Base-by-base conservation (phyloP, 2,329 filamentous ascomycete species). In the Penicillium sp. region DNA sequence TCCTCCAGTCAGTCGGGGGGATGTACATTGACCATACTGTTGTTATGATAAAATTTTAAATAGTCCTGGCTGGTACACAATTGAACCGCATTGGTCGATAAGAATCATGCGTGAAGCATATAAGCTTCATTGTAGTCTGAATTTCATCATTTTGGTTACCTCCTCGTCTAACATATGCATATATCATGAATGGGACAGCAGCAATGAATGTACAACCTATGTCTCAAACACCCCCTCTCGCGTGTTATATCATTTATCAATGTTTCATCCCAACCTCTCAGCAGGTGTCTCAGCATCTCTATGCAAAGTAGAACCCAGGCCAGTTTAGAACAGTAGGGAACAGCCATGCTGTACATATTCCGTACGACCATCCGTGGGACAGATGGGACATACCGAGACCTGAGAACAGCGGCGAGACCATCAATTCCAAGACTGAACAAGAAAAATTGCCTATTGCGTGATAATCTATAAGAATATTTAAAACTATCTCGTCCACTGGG, bases 341-440 rank as follows among this genome's bases (percentile, higher is more conserved):
- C 16, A 31, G 28, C 11, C n/a, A 37, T 40, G 40, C 19, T 40
- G 40, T 55, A 40, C 47, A 40, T 55, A 42, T 25, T 7, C 22
- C 28, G 36, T 42, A 41, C 51, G 55, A 57, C 47, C 50, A 57
- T 59, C 44, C 17, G 49, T 53, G 31, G 43, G 41, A 58, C 43
- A 22, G 33, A 56, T 26, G 59, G 59, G 41, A 61, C 59, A 47
- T 44, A 38, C 35, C 2, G 33, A 28, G 37, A 44, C 43, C 50
- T 36, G 38, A 56, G 12, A 36, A 28, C 11, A 17, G n/a, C 19
- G 25, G 22, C 16, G n/a, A 22, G 33, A 11, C 5, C 9, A 28
- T 25, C 25, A 31, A 8, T 31, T 33, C 48, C 36, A 45, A 45
- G 40, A 51, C 26, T 26, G 16, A 35, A n/a, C 19, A 50, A 25